Percentiles rank a stretch among this genome's conserved stretches.
phyloP scores from a whole-genome alignment of 2,329 filamentous ascomycete species.

The Botrytis squamosa region DNA sequence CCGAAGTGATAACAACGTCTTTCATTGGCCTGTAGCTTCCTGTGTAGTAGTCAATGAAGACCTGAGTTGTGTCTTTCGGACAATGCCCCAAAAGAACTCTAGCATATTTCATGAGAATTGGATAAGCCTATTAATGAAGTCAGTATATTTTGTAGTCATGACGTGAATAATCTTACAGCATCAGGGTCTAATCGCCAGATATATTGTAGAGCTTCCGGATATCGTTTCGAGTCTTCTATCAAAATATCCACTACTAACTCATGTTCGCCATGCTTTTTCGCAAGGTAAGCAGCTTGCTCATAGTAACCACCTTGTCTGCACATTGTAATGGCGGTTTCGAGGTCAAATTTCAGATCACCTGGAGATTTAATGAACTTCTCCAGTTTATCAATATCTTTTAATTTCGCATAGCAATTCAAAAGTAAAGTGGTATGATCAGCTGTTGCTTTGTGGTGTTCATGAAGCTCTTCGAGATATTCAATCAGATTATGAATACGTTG shows the following conservation, averaged over 20 bases:
- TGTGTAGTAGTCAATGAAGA: conserved; percentile 96
- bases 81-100: conserved; percentile 87
- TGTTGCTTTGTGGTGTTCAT: conserved; percentile 89
- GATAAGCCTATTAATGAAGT: conserved; percentile 62
- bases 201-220: conserved; percentile 83
- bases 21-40: conserved; percentile 75
- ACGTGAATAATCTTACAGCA: conserved; percentile 51
- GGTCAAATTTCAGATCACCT: conserved; percentile 90
- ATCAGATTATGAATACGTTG: conserved; percentile 97
- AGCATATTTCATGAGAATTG: conserved; percentile 92
- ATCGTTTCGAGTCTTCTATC: conserved; percentile 92
- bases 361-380: conserved; percentile 96
- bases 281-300: conserved; percentile 93
- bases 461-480: conserved; percentile 92
- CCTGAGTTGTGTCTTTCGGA: conserved; percentile 73
- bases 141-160: conserved; percentile 4
- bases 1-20: conserved; percentile 45
- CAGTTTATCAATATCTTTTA: conserved; percentile 95
- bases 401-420: conserved; percentile 94
- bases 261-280: conserved; percentile 89
- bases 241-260: conserved; percentile 93
- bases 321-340: conserved; percentile 96
- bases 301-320: conserved; percentile 96
- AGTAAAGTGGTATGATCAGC: conserved; percentile 93
- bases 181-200: conserved; percentile 85